Conservation (phyloP, 164 flowering plant species). For the Litsea cubeba region DNA sequence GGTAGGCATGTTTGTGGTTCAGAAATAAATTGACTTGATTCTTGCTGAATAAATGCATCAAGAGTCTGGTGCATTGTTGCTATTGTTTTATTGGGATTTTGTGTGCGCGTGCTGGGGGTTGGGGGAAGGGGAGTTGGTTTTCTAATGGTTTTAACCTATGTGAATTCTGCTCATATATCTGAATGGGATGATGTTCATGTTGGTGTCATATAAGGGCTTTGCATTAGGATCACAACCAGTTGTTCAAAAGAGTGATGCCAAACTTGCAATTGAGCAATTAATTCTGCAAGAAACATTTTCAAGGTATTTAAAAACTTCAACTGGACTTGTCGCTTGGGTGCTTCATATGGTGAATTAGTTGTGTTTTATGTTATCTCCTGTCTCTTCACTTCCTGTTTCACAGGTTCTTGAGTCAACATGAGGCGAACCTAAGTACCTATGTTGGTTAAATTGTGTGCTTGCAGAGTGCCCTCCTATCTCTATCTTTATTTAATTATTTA, state of each 20-base stretch:
- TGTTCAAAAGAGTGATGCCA: constrained; percentile 15
- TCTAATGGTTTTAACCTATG: neutral
- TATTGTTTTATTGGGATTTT: neutral
- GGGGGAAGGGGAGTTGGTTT: neutral
- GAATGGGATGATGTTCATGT: neutral
- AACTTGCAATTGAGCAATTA: constrained; percentile 20
- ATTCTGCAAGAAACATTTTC: constrained; percentile 23
- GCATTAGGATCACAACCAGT: neutral
- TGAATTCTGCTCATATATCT: neutral
- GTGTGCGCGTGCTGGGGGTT: too few relatives aligned
- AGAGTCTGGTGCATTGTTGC: neutral
- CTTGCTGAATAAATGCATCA: too few relatives aligned
- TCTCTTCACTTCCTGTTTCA: neutral
- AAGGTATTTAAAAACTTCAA: constrained; percentile 16
- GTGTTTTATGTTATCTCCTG: neutral
- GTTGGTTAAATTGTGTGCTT: neutral
- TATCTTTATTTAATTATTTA: neutral
- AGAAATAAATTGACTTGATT: too few relatives aligned
- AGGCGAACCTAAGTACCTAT: neutral
- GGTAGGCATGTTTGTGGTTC: neutral
- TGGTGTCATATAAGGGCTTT: neutral
- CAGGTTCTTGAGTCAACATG: neutral
- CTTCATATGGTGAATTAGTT: neutral
- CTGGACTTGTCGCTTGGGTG: neutral
- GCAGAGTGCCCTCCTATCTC: neutral